Percentiles rank a stretch among this genome's conserved stretches.
These are phyloP conservation scores for Gastrodia elata DNA, from an alignment of 106 monocot genomes.

Conservation along the genomic window DNA sequence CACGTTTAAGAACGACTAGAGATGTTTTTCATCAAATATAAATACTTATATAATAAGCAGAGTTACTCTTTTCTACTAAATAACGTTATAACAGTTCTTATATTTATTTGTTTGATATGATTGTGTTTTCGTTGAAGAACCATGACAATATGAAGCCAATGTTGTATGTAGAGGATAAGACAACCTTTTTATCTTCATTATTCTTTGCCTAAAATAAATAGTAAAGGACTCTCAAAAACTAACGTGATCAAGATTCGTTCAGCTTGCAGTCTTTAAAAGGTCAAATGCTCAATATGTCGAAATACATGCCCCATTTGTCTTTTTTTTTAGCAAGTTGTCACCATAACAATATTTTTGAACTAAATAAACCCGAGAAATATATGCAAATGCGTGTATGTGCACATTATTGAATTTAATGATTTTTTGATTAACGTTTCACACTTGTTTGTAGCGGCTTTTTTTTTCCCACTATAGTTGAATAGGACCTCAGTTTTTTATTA, in stretches of 20 bases:
- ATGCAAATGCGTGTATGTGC: too few species aligned
- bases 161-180: neutral
- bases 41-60: too few species aligned
- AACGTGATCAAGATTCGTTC: neutral
- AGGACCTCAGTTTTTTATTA: too few species aligned
- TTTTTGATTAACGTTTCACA: neutral
- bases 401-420: neutral
- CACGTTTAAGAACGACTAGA: too few species aligned
- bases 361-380: neutral
- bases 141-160: neutral
- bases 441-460: neutral
- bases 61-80: neutral
- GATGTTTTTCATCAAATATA: neutral
- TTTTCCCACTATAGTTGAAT: neutral
- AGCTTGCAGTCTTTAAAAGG: too few species aligned
- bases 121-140: neutral
- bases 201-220: neutral
- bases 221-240: neutral
- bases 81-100: neutral
- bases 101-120: neutral
- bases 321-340: neutral
- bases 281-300: neutral
- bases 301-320: neutral
- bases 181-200: neutral
- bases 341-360: neutral